Evolutionary conservation across 1,284 basidiomycete genomes (phyloP).

Genomic region (Apiotrichum veenhuisii): DNA sequence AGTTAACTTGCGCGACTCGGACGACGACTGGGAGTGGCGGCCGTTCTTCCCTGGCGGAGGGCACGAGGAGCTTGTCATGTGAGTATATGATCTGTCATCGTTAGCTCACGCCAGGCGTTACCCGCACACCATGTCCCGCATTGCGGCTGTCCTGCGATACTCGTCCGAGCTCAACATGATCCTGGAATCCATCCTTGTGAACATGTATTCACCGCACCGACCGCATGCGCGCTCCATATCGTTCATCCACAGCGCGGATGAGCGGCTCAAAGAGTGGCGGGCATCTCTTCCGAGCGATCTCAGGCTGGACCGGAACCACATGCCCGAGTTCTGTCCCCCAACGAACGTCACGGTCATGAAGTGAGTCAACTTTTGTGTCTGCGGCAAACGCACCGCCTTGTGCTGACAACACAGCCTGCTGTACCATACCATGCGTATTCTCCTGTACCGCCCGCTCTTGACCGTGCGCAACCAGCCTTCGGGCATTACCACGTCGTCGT

Average conservation of each 20-base stretch:
- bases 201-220: slow-evolving; percentile 27
- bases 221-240: slow-evolving; percentile 21
- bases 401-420: slow-evolving; percentile 10
- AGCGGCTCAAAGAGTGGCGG: slow-evolving; percentile 11
- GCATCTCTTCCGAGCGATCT: slow-evolving; percentile 8
- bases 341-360: slow-evolving; percentile 22
- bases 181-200: slow-evolving; percentile 26
- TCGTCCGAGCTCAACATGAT: slow-evolving; percentile 22
- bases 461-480: slow-evolving; percentile 18
- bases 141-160: slow-evolving; percentile 9
- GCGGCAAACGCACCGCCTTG: no score
- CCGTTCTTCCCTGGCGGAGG: slow-evolving; percentile 11
- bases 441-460: slow-evolving; percentile 25
- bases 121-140: neutral
- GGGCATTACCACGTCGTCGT: slow-evolving; percentile 15
- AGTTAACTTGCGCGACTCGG: slow-evolving; percentile 8
- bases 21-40: slow-evolving; percentile 18
- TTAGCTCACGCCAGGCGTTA: neutral
- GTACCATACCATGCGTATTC: slow-evolving; percentile 20
- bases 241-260: slow-evolving; percentile 19
- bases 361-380: no score
- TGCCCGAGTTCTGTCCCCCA: slow-evolving; percentile 21
- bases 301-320: slow-evolving; percentile 7
- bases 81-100: neutral
- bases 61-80: neutral